Evolutionary conservation across 768 basidiomycete species (phyloP), one percentile per base, ranked within the genome.

Genomic region (Agaricus blazei): DNA sequence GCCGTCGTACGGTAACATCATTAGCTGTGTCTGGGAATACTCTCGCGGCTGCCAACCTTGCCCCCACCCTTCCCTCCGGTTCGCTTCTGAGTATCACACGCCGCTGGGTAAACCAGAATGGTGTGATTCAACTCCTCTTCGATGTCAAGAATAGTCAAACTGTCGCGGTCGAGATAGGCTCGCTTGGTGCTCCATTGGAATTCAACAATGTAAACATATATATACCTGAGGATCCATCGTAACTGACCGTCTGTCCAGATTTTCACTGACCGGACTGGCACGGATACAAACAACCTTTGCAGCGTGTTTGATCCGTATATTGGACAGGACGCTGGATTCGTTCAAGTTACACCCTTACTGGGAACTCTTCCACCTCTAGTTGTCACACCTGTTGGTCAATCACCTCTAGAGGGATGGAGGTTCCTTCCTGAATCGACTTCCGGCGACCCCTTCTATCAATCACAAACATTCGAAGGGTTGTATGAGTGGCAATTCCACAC

Each of bases 401-500:
- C 75, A 7, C 80, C 81, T n/a, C 65, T 83, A 19, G 81, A 83
- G 64, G 81, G 80, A 26, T 83, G 80, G 80, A 70, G 80, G 31
- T 82, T 81, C 63, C 74, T 83, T 50, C 72, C 75, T 2, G 80
- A 81, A 62, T 71, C 72, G 23, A 80, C 79, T 0, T 67, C 72
- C 3, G 69, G 65, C 1, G 58, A 73, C 1, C 76, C 78, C 1
- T 77, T 67, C 55, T 83, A 83, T 59, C 80, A 82, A 59, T 81
- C 79, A 1, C 81, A 83, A 61, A 83, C 81, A 0, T 83, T 83
- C 60, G 81, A 83, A 60, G 81, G 74, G 0, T 62, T 82, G 12
- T 81, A 81, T 65, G 81, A 82, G 68, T 82, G 81, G 80, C 76
- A 79, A 60, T 80, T 81, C 63, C 81, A 82, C 53, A 81, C 80